A percentile compares a stretch with the other conserved stretches of the same genome.
Evolutionary conservation across 441 rosid genomes (phyloP).

Genomic region (Sinapis alba): DNA sequence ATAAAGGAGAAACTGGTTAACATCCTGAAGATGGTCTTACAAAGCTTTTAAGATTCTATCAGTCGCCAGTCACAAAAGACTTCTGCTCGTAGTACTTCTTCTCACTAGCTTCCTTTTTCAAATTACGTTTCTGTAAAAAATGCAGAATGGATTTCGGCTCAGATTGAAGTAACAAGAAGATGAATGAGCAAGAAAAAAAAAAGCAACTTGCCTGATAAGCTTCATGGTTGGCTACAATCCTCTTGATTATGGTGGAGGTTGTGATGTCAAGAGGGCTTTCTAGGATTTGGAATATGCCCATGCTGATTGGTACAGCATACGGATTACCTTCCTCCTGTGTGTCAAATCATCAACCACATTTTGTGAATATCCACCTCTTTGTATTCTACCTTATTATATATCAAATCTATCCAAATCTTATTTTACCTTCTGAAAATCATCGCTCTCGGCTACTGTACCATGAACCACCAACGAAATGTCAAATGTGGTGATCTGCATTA

Average conservation of each 20-base stretch:
- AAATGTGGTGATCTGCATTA: conserved; percentile 81
- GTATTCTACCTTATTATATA: background rate
- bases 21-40: background rate
- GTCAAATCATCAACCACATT: conserved; percentile 26
- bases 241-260: conserved; percentile 72
- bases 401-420: background rate
- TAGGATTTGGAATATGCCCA: conserved; percentile 73
- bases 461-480: conserved; percentile 88
- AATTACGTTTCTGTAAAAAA: conserved; percentile 73
- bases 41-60: conserved; percentile 18
- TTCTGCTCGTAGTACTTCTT: conserved; percentile 80
- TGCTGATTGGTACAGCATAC: conserved; percentile 73
- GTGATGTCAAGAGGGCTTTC: conserved; percentile 83
- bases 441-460: conserved; percentile 80
- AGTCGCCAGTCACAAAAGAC: conserved; percentile 69
- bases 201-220: conserved; percentile 62
- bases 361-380: background rate
- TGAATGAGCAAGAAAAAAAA: background rate
- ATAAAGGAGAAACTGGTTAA: background rate
- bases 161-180: conserved; percentile 1
- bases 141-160: background rate
- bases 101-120: conserved; percentile 75
- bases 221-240: conserved; percentile 87
- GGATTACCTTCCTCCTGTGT: conserved; percentile 70
- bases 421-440: conserved; percentile 40